Evolutionary conservation across 306 rosid genomes (phyloP).

Genomic region (Chamaecrista fasciculata): DNA sequence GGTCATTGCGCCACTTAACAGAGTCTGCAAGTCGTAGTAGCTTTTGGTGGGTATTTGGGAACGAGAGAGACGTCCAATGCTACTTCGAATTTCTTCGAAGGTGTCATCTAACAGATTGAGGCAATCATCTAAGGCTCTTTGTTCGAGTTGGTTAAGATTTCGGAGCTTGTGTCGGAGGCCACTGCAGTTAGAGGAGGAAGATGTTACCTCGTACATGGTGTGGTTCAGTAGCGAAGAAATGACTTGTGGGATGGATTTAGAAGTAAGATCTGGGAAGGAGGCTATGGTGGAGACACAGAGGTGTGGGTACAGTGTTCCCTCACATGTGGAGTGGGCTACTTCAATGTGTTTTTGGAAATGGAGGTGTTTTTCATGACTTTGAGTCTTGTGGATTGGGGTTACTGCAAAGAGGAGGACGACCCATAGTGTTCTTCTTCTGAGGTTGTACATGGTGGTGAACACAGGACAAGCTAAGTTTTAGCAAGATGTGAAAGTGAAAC

Average conservation of each 20-base stretch:
- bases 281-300: conserved; percentile 65
- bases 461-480: too few species aligned
- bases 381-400: too few species aligned
- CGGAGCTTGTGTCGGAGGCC: conserved; percentile 33
- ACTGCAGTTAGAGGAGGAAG: conserved; percentile 53
- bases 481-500: too few species aligned
- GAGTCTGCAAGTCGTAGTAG: conserved; percentile 48
- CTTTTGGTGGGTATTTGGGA: conserved; percentile 22
- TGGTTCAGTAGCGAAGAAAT: conserved; percentile 49
- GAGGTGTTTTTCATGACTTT: too few species aligned
- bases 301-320: conserved; percentile 65
- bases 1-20: conserved; percentile 80
- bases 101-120: conserved; percentile 65
- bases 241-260: conserved; percentile 55
- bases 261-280: conserved; percentile 52
- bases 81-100: conserved; percentile 37
- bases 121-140: conserved; percentile 70
- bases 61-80: conserved; percentile 43
- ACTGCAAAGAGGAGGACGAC: too few species aligned
- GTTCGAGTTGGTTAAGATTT: conserved; percentile 29
- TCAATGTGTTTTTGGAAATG: too few species aligned
- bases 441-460: too few species aligned
- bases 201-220: conserved; percentile 42
- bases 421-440: too few species aligned
- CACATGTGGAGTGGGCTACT: conserved; percentile 59